Evolutionary conservation across 495 filamentous ascomycete species (phyloP).

Genomic region (Xylaria curta): DNA sequence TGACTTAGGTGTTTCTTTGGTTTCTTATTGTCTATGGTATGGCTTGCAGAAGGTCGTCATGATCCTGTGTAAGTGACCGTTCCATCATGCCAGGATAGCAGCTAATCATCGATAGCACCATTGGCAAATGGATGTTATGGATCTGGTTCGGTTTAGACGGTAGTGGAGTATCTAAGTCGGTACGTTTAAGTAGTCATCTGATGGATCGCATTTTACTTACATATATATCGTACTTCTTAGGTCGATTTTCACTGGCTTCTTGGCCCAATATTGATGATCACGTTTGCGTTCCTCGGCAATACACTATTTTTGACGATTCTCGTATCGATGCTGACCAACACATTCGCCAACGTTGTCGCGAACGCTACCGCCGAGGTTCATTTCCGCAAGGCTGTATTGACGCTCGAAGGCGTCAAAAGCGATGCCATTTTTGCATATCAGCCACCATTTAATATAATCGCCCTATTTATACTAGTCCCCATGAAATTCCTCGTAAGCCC

Average conservation of each 20-base stretch:
- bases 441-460: slow-evolving; percentile 76
- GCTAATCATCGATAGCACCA: slow-evolving; percentile 54
- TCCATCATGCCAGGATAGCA: background rate
- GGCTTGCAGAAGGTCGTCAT: slow-evolving; percentile 63
- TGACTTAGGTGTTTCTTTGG: slow-evolving; percentile 64
- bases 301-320: slow-evolving; percentile 79
- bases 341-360: slow-evolving; percentile 68
- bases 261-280: slow-evolving; percentile 71
- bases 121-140: slow-evolving; percentile 82
- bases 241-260: slow-evolving; percentile 69
- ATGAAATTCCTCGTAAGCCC: slow-evolving; percentile 68
- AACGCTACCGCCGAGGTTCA: slow-evolving; percentile 74
- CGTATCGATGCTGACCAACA: slow-evolving; percentile 76
- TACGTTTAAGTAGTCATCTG: slow-evolving; percentile 27
- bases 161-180: slow-evolving; percentile 70
- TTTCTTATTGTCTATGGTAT: slow-evolving; percentile 72
- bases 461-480: slow-evolving; percentile 66
- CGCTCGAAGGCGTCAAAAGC: slow-evolving; percentile 76
- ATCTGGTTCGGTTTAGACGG: slow-evolving; percentile 82
- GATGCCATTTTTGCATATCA: slow-evolving; percentile 77
- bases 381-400: slow-evolving; percentile 74
- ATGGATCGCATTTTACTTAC: background rate
- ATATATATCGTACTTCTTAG: slow-evolving; percentile 33
- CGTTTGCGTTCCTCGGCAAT: slow-evolving; percentile 76
- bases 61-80: slow-evolving; percentile 42